A percentile compares a stretch with the other conserved stretches of the same genome.
phyloP scores from a whole-genome alignment of 2,329 filamentous ascomycete genomes.

The Plectosphaerella cucumerina region DNA sequence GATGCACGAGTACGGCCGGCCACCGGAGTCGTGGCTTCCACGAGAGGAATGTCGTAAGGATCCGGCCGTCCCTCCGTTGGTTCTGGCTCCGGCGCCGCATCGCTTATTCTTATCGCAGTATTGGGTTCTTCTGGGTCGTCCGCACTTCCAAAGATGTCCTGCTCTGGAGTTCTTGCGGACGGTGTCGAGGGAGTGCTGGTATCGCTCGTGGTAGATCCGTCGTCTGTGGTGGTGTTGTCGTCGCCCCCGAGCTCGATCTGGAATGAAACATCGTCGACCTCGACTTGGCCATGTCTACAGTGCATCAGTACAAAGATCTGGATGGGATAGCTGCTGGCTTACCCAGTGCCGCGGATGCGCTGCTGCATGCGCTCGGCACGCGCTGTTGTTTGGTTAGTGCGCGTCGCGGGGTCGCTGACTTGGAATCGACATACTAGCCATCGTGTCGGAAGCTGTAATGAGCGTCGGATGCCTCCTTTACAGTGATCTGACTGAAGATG shows the following conservation, averaged over 20 bases:
- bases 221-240: slow-evolving; percentile 10
- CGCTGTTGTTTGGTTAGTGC: slow-evolving; percentile 26
- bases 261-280: slow-evolving; percentile 52
- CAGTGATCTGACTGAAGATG: too few species aligned
- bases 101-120: not conserved
- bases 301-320: too few species aligned
- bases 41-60: not conserved
- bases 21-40: too few species aligned
- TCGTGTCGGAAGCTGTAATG: slow-evolving; percentile 10
- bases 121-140: not conserved
- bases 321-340: slow-evolving; percentile 20
- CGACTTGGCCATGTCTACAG: slow-evolving; percentile 47
- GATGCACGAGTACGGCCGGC: too few species aligned
- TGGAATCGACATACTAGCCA: slow-evolving; percentile 24
- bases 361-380: slow-evolving; percentile 61
- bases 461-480: too few species aligned
- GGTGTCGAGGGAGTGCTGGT: not conserved
- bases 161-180: too few species aligned
- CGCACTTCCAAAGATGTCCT: not conserved
- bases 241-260: slow-evolving; percentile 35
- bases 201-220: slow-evolving; percentile 6
- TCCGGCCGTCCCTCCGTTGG: not conserved
- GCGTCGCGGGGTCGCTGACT: not conserved
- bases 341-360: slow-evolving; percentile 63
- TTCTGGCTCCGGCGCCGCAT: too few species aligned